A percentile compares a stretch with the other conserved stretches of the same genome.
phyloP scores from a whole-genome alignment of 2,329 filamentous ascomycete species.

The Hortaea sp. region DNA sequence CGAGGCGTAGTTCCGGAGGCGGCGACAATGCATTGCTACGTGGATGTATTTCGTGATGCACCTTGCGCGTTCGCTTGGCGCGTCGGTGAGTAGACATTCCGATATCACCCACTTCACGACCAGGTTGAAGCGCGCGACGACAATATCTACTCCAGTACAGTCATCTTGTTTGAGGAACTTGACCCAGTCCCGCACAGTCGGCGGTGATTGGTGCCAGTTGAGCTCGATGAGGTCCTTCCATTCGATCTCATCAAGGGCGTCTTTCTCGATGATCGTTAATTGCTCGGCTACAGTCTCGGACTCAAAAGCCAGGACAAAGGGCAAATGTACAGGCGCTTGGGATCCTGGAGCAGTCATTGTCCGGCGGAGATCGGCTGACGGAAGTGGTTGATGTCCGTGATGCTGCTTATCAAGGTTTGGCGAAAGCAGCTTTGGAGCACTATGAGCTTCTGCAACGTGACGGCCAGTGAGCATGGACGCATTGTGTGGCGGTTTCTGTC shows the following conservation, averaged over 20 bases:
- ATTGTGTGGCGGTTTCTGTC: background rate
- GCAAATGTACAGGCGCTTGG: slow-evolving; percentile 46
- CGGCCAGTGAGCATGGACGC: background rate
- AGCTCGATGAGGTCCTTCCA: slow-evolving; percentile 82
- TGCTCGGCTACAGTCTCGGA: slow-evolving; percentile 71
- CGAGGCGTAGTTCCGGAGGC: slow-evolving; percentile 72
- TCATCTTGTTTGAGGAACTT: slow-evolving; percentile 57
- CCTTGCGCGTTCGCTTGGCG: slow-evolving; percentile 60
- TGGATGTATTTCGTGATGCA: slow-evolving; percentile 76
- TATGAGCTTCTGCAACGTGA: slow-evolving; percentile 8
- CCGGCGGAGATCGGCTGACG: slow-evolving; percentile 3
- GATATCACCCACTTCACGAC: slow-evolving; percentile 82
- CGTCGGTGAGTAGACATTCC: slow-evolving; percentile 64
- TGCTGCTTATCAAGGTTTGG: slow-evolving; percentile 4
- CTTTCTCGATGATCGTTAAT: slow-evolving; percentile 77
- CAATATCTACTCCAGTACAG: slow-evolving; percentile 61
- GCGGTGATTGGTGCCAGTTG: slow-evolving; percentile 60
- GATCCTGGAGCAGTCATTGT: slow-evolving; percentile 1
- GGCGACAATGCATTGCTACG: slow-evolving; percentile 65
- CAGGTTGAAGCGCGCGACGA: slow-evolving; percentile 78
- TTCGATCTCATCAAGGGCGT: slow-evolving; percentile 75
- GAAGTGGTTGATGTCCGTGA: slow-evolving; percentile 3
- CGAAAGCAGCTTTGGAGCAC: slow-evolving; percentile 8
- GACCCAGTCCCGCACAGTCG: slow-evolving; percentile 52
- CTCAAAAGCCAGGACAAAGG: slow-evolving; percentile 72